phyloP scores from a whole-genome alignment of 345 rosid genomes.

The Dovyalis caffra region DNA sequence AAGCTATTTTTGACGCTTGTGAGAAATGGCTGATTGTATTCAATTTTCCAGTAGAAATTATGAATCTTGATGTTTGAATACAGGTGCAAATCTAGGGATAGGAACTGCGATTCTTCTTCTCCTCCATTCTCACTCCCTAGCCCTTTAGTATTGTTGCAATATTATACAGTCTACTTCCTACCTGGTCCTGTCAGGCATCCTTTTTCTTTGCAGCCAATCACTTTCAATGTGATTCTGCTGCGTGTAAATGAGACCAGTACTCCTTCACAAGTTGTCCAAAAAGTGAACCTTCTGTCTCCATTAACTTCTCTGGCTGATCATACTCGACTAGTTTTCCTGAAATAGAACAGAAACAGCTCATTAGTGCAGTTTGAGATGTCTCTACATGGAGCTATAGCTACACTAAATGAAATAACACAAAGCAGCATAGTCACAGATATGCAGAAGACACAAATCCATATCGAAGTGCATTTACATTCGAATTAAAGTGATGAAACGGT shows the following conservation, averaged over 20 bases:
- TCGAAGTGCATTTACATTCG: not conserved
- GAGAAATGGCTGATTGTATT: not conserved
- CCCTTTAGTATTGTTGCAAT: not conserved
- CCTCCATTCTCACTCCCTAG: not conserved
- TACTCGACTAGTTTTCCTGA: constrained; percentile 77
- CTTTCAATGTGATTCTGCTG: constrained; percentile 49
- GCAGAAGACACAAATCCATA: not conserved
- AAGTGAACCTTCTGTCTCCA: constrained; percentile 62
- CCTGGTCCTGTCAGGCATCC: not conserved
- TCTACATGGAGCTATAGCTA: not conserved
- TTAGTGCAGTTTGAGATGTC: not conserved
- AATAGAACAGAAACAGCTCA: not conserved
- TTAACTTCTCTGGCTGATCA: constrained; percentile 67
- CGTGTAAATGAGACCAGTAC: constrained; percentile 76
- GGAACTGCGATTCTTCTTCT: not conserved
- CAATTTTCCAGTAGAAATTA: not conserved
- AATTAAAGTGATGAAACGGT: constrained; percentile 7
- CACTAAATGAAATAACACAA: too few relatives aligned
- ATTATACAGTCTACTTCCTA: not conserved
- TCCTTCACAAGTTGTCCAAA: constrained; percentile 83
- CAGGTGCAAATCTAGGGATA: too few relatives aligned
- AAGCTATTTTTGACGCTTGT: not conserved
- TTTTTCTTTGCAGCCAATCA: not conserved
- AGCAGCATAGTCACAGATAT: not conserved
- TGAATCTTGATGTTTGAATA: not conserved